phyloP scores from a whole-genome alignment of 768 basidiomycete species.

The Rhizopogon salebrosus region DNA sequence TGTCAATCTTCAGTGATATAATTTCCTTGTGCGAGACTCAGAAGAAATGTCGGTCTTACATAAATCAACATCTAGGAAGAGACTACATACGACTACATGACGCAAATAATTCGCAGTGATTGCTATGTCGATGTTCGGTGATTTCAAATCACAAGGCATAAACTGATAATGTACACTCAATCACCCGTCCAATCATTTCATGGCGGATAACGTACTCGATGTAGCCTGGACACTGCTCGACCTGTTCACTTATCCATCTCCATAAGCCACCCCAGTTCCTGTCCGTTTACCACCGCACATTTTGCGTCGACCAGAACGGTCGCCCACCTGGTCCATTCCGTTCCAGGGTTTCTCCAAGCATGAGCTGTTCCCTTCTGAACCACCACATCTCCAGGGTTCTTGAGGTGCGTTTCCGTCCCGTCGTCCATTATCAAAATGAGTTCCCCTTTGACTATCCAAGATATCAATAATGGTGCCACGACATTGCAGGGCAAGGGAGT shows the following conservation, averaged over 20 bases:
- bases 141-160: neutral
- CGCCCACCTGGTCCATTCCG: constrained; percentile 47
- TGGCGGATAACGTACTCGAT: neutral
- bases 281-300: constrained; percentile 43
- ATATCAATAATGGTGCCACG: neutral
- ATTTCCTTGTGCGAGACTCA: neutral
- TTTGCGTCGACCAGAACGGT: constrained; percentile 50
- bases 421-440: constrained; percentile 52
- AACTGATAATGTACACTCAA: neutral
- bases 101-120: neutral
- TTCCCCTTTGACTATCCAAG: constrained; percentile 44
- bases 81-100: neutral
- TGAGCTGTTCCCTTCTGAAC: constrained; percentile 57
- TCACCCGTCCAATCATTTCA: neutral
- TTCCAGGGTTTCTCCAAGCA: constrained; percentile 53
- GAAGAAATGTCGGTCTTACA: neutral
- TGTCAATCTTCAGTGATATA: constrained; percentile 59
- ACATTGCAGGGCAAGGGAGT: neutral
- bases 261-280: constrained; percentile 27
- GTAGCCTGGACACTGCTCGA: neutral
- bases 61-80: neutral
- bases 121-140: neutral
- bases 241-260: constrained; percentile 4
- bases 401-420: constrained; percentile 46
- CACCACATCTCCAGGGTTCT: constrained; percentile 51